A percentile compares a stretch with the other conserved stretches of the same genome.
phyloP scores from a whole-genome alignment of 176 grass and related monocot genomes.

The Tuctoria greenei region DNA sequence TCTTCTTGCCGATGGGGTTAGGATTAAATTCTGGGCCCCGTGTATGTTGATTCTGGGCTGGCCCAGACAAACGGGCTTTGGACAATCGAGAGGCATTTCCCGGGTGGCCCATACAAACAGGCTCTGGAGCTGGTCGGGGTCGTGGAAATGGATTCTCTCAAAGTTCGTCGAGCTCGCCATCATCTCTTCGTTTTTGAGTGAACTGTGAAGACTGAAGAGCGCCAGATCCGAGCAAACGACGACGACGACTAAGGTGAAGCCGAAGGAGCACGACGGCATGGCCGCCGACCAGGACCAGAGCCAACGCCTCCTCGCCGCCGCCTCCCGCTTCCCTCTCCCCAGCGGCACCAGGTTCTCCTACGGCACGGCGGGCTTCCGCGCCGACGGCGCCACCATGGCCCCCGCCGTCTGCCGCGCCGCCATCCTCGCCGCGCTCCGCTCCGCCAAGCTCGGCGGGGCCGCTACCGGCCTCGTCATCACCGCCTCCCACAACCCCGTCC shows the following conservation, averaged over 20 bases:
- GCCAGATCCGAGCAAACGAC: background rate
- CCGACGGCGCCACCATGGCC: slow-evolving; percentile 57
- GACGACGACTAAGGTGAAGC: background rate
- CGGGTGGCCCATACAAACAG: background rate
- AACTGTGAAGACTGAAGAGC: too few species aligned
- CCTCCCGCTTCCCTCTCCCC: slow-evolving; percentile 62
- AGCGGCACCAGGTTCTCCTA: slow-evolving; percentile 61
- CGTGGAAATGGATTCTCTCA: background rate
- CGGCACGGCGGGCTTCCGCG: slow-evolving; percentile 79
- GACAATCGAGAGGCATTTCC: background rate
- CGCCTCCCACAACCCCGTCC: slow-evolving; percentile 77
- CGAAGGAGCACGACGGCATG: background rate
- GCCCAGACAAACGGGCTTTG: background rate
- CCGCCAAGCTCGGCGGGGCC: slow-evolving; percentile 60
- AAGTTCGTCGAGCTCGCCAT: background rate
- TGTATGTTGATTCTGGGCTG: background rate
- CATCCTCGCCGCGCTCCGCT: slow-evolving; percentile 69
- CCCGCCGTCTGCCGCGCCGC: slow-evolving; percentile 80
- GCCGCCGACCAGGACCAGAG: slow-evolving; percentile 33
- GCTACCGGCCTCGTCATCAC: slow-evolving; percentile 72
- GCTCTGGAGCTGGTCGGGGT: background rate
- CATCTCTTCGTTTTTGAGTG: background rate
- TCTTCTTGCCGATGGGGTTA: too few species aligned
- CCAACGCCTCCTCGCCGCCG: slow-evolving; percentile 47
- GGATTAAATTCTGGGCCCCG: too few species aligned